Percentiles rank a stretch among this genome's conserved stretches.
Conservation (phyloP, 2,329 filamentous ascomycete species). For the Bipolaris oryzae region DNA sequence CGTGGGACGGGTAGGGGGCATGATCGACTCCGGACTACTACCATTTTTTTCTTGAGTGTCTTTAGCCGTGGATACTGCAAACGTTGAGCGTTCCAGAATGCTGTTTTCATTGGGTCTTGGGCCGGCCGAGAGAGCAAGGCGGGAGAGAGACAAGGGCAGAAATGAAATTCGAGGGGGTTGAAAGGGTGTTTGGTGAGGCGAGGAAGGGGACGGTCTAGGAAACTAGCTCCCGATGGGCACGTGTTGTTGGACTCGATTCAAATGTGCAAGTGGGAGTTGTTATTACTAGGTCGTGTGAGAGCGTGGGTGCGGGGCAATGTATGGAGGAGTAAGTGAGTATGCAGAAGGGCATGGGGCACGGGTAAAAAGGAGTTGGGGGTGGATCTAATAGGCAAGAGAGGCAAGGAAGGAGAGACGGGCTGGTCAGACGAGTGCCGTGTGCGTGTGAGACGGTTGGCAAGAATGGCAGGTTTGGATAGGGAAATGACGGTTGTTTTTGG, state of each 20-base stretch:
- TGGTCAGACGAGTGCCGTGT: background rate
- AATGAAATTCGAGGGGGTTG: background rate
- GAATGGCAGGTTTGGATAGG: background rate
- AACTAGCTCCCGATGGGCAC: background rate
- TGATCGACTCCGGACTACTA: constrained; percentile 1
- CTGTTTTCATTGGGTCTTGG: background rate
- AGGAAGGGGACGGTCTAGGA: background rate
- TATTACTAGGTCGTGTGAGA: background rate
- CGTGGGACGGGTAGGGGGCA: background rate
- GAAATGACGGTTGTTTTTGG: background rate
- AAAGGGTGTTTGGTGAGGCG: background rate
- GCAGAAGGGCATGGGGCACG: background rate
- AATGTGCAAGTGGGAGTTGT: background rate
- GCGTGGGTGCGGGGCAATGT: background rate
- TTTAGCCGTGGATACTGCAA: background rate
- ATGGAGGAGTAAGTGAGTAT: background rate
- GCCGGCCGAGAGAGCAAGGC: background rate
- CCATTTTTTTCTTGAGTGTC: background rate
- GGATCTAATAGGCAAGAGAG: background rate
- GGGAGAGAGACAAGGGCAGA: no score
- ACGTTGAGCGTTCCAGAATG: constrained; percentile 1
- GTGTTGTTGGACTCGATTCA: background rate
- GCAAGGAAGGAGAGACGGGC: background rate
- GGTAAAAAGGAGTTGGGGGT: background rate
- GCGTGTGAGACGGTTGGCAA: background rate